phyloP scores from a whole-genome alignment of 768 basidiomycete genomes.

The Mycena filopes region DNA sequence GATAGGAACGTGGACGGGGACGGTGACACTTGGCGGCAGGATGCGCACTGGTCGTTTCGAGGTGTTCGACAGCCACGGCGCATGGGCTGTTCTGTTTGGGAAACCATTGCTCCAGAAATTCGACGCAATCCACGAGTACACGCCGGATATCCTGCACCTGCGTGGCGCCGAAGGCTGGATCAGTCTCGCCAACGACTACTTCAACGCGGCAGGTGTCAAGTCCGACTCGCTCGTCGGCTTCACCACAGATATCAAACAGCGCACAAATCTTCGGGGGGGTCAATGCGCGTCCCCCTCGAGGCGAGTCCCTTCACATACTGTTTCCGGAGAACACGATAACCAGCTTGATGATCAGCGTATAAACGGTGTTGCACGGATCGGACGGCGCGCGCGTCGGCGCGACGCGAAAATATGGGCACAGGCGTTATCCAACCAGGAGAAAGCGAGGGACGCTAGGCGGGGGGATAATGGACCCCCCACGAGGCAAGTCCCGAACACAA shows the following conservation, averaged over 20 bases:
- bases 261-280: slow-evolving; percentile 19
- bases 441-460: not conserved
- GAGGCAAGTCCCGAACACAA: slow-evolving; percentile 10
- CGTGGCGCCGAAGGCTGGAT: too few species aligned
- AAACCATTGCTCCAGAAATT: slow-evolving; percentile 30
- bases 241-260: too few species aligned
- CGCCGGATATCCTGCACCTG: slow-evolving; percentile 10
- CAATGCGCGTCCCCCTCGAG: slow-evolving; percentile 17
- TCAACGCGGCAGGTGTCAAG: not conserved
- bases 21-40: slow-evolving; percentile 3
- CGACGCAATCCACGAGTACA: slow-evolving; percentile 27
- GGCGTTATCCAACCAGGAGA: not conserved
- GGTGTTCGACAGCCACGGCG: slow-evolving; percentile 32
- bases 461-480: too few species aligned
- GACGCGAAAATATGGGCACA: too few species aligned
- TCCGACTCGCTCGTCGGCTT: not conserved
- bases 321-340: not conserved
- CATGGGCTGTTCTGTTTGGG: slow-evolving; percentile 31
- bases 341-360: too few species aligned
- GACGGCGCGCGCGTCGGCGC: too few species aligned
- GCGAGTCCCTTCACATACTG: not conserved
- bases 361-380: too few species aligned
- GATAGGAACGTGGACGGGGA: slow-evolving; percentile 25
- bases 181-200: not conserved
- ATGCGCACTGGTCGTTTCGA: slow-evolving; percentile 27